Conservation (phyloP, 495 filamentous ascomycete species). For the Penicillium canescens region DNA sequence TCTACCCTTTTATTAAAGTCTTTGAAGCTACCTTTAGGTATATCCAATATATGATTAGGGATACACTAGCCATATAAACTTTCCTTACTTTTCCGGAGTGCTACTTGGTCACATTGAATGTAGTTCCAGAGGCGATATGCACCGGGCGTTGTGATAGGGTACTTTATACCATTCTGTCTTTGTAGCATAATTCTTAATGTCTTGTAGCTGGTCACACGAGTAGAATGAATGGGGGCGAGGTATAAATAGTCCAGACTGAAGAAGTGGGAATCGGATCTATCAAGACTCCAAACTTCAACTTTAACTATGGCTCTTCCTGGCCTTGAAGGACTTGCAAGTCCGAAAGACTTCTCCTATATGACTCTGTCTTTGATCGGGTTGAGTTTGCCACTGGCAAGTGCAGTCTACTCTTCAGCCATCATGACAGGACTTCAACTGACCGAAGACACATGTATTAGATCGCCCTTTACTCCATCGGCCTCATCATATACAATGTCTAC, state of each 20-base stretch:
- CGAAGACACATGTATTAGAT: not conserved
- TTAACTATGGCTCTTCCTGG: not conserved
- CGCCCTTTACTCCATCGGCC: not conserved
- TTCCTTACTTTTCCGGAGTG: no score
- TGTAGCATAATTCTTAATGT: not conserved
- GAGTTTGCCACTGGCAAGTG: not conserved
- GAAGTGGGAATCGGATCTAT: not conserved
- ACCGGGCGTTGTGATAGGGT: no score
- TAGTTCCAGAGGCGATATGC: no score
- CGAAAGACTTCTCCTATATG: not conserved
- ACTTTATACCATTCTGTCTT: no score
- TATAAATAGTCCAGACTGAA: slow-evolving; percentile 1
- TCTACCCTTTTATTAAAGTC: no score
- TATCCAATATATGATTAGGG: no score
- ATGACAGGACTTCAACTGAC: not conserved
- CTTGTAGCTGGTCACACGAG: not conserved
- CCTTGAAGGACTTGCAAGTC: not conserved
- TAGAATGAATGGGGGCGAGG: not conserved
- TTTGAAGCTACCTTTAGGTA: no score
- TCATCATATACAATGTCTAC: slow-evolving; percentile 46
- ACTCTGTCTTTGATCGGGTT: not conserved
- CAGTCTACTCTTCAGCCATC: not conserved
- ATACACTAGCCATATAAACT: no score
- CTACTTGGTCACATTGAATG: no score
- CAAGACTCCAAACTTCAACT: not conserved